Base-by-base conservation (phyloP, 202 grass and related monocot genomes). In the Schoenoplectus tabernaemontani region DNA sequence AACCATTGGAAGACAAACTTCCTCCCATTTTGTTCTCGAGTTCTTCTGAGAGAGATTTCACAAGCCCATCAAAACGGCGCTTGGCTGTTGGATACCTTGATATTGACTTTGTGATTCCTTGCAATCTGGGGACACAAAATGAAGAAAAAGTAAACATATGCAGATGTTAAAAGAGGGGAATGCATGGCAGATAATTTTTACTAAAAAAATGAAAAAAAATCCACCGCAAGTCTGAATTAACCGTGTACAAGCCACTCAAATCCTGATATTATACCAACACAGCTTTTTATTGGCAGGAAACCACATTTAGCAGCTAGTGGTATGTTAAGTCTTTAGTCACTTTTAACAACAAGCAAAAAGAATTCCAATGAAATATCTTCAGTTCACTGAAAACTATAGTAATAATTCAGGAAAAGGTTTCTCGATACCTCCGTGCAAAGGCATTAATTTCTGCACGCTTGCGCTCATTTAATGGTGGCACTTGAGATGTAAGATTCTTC, bases 101-200 rank as follows among this genome's bases (percentile, higher is more conserved):
- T 58, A 99, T 92, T 1, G 92, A 96, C 77, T 88, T 93, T 58
- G 90, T 99, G 76, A 99, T 99, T 73, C 96, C 96, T 91, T 89
- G 92, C 83, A 99, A 88, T 67, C 96, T 99, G 42, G 56, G 48
- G 47, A 26, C 24, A 32, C 20, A 48, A 7, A 68, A 82, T 0
- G 62, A 77, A 57, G 12, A 54, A 39, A 82, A 72, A 80, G 0
- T 65, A 33, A 10, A 51, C 12, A 73, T 16, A 73, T n/a, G 2
- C 4, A 17, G 15, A 73, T 32, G 23, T 66, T 50, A 34, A 43
- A 73, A 50, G 41, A 70, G 65, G 17, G 41, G 47, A 42, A 42
- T 71, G 39, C 11, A 47, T 71, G 42, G 42, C 20, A 28, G 42
- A 64, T n/a, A 66, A 66, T 7, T 30, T 66, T 66, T 64, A 37